Evolutionary conservation across 2,329 filamentous ascomycete species (phyloP).

Genomic region (Fusarium fujikuroi): DNA sequence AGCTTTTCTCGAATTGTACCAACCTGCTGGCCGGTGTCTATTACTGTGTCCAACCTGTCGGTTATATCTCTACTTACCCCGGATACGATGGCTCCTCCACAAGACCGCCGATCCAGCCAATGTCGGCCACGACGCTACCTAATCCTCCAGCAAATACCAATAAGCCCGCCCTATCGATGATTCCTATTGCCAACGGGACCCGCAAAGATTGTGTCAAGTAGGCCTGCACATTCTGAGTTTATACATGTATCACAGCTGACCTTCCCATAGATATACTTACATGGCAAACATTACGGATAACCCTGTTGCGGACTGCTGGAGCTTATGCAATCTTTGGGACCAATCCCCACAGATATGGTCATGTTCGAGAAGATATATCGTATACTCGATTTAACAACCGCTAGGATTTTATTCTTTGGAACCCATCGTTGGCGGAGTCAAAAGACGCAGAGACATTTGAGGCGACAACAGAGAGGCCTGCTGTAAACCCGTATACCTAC

Average conservation of each 20-base stretch:
- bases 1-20: not conserved
- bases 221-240: too few species aligned
- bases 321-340: not conserved
- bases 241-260: too few species aligned
- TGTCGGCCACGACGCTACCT: not conserved
- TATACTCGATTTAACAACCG: not conserved
- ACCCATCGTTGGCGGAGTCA: conserved; percentile 5
- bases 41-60: not conserved
- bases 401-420: conserved; percentile 13
- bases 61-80: not conserved
- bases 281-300: too few species aligned
- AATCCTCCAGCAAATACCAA: not conserved
- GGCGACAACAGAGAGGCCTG: not conserved
- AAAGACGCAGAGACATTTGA: not conserved
- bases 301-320: not conserved
- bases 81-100: not conserved
- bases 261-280: too few species aligned
- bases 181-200: not conserved
- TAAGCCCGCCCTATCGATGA: too few species aligned
- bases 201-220: not conserved
- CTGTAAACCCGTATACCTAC: not conserved
- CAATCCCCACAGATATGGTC: not conserved
- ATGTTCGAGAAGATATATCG: not conserved
- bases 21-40: not conserved
- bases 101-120: not conserved